Conservation (phyloP, 208 protist genomes). For the Trypanosoma theileri region DNA sequence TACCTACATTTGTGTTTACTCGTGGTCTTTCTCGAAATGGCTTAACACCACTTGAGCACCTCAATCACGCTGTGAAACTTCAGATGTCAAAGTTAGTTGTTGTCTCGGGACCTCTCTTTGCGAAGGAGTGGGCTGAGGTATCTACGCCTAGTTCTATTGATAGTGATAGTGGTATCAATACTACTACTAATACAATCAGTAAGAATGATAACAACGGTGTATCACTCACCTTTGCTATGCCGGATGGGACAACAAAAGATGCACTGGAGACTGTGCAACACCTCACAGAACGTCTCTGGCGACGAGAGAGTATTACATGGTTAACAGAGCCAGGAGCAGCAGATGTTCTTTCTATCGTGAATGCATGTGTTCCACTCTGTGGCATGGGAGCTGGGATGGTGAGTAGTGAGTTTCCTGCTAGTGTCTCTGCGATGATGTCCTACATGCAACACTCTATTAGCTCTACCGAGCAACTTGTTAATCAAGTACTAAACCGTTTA, state of each 20-base stretch:
- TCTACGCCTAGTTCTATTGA: slow-evolving; percentile 8
- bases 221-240: slow-evolving; percentile 44
- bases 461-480: slow-evolving; percentile 51
- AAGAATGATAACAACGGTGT: slow-evolving; percentile 27
- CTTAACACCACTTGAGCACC: slow-evolving; percentile 17
- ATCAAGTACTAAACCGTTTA: slow-evolving; percentile 23
- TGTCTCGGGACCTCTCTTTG: slow-evolving; percentile 62
- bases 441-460: slow-evolving; percentile 71
- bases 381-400: slow-evolving; percentile 84
- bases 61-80: slow-evolving; percentile 3
- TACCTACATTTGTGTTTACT: slow-evolving; percentile 24
- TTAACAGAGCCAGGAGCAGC: slow-evolving; percentile 36
- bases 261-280: slow-evolving; percentile 21
- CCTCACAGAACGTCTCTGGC: slow-evolving; percentile 35
- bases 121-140: slow-evolving; percentile 64
- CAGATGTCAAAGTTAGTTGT: slow-evolving; percentile 36
- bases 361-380: slow-evolving; percentile 71
- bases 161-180: slow-evolving; percentile 1
- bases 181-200: neutral
- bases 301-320: slow-evolving; percentile 63
- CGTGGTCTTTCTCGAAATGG: slow-evolving; percentile 26
- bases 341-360: slow-evolving; percentile 60
- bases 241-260: slow-evolving; percentile 16
- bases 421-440: slow-evolving; percentile 55
- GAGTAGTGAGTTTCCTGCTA: slow-evolving; percentile 70